Evolutionary conservation across 768 basidiomycete species (phyloP), one percentile per base, ranked within the genome.

Genomic region (Agaricus blazei): DNA sequence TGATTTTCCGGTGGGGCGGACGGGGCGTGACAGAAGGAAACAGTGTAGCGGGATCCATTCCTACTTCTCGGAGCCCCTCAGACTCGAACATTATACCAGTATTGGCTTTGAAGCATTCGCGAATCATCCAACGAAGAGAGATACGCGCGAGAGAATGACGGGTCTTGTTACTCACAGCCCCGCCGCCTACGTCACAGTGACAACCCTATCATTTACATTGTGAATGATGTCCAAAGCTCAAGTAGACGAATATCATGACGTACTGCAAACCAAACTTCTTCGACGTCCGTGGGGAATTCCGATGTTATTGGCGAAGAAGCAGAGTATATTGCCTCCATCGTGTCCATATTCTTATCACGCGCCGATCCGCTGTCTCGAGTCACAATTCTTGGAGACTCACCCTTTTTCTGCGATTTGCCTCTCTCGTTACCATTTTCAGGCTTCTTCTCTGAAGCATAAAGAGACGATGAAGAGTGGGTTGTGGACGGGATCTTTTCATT

Each of bases 231-330:
- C 36, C 15, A 34, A 23, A 28, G 27, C 23, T 29, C 24, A 29
- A 28, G 27, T 27, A 15, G 9, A 41, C 28, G 41, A 14, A 11
- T 5, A 36, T 50, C 26, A 2, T 29, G 9, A 70, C 72, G 9
- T 62, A 72, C 83, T 0, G 82, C 70, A 63, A 87, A 87, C 84
- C 85, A 87, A 1, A 88, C 85, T 62, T 88, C 84, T 52, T 80
- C 73, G n/a, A 85, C 68, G 59, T 79, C 69, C 0, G 74, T 77
- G 3, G 23, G 46, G 36, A 49, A 40, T 19, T 51, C 54, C 40
- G 12, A 12, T 15, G 12, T 19, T 8, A 7, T 57, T 47, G 43
- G 64, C 58, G 47, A 60, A 59, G 40, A 9, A 9, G 40, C 40
- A 41, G 72, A 67, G 48, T 71, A 72, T 43, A 65, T 63, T n/a